Evolutionary conservation across 2,329 filamentous ascomycete species (phyloP), one percentile per base, ranked within the genome.

Genomic region (Aureobasidium vineae): DNA sequence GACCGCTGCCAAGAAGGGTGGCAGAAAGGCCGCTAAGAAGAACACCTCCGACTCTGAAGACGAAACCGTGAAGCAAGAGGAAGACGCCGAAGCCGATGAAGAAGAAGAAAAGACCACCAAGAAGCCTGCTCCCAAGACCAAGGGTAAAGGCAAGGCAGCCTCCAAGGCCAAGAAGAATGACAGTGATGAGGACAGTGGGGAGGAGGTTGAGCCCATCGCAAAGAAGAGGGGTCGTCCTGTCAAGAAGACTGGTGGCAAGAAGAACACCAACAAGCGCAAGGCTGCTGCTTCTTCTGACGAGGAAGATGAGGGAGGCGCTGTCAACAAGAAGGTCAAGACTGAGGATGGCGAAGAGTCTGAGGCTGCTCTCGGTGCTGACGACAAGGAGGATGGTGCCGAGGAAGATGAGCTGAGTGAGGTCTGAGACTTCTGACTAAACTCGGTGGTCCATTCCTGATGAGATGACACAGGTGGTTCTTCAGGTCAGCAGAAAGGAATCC

Each of bases 1-100:
- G 64, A 23, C 66, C 41, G 57, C 19, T 13, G 57, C 31, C 45
- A 71, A 67, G 52, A 60, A 66, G 19, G 60, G 43, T 16, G 41
- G 8, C 57, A 65, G 15, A 47, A 61, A 8, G 53, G 60, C 19
- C 19, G 16, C 36, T 33, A 66, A 65, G 53, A 66, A 66, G 57
- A 31, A 38, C 36, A 38, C 54, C 16, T 26, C 53, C 26, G 47
- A 65, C 38, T 28, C 47, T 15, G 60, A 41, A 4, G 60, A 52
- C 33, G 47, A 31, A 6, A 6, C 1, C 7, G 28, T 31, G 28
- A 31, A 47, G n/a, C 23, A 45, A 5, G 67, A 63, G 43, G 67
- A 41, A 16, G 61, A 40, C 4, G 31, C 28, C 28, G 28, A 31
- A 40, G 31, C 43, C 28, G 28, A 43, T 1, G 23, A 49, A 8